Percentiles rank a stretch among this genome's conserved stretches.
Evolutionary conservation across 164 flowering plant genomes (phyloP).

Genomic region (Berberis vulgaris): DNA sequence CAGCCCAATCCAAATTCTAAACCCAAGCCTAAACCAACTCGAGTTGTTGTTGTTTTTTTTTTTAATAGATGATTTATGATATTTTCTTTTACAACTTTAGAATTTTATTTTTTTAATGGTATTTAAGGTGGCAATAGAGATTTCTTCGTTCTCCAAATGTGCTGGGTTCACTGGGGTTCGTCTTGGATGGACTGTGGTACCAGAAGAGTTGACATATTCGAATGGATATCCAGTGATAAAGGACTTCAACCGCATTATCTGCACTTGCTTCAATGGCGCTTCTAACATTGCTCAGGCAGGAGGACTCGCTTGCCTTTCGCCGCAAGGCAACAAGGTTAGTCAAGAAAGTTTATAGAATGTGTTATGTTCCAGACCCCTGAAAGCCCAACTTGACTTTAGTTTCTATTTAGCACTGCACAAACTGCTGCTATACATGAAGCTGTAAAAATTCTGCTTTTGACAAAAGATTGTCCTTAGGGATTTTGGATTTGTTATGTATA

Average conservation of each 20-base stretch:
- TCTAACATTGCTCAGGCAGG: conserved; percentile 67
- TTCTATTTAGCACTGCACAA: neutral
- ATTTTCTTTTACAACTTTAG: too few species aligned
- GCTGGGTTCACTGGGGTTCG: conserved; percentile 80
- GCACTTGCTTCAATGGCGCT: conserved; percentile 72
- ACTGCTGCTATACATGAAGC: neutral
- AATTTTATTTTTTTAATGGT: neutral
- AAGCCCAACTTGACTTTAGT: too few species aligned
- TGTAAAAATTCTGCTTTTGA: neutral
- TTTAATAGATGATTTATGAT: too few species aligned
- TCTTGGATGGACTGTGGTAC: conserved; percentile 78
- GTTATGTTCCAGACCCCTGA: too few species aligned
- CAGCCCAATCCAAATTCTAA: too few species aligned
- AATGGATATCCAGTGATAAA: conserved; percentile 57
- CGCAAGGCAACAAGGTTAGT: conserved; percentile 47
- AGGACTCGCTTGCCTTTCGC: conserved; percentile 66
- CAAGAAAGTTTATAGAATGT: neutral
- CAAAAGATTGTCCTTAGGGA: too few species aligned
- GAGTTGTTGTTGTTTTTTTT: too few species aligned
- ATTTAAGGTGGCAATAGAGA: conserved; percentile 61
- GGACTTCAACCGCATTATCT: conserved; percentile 52
- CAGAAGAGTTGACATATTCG: conserved; percentile 44
- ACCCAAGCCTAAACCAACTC: too few species aligned
- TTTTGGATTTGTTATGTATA: too few species aligned
- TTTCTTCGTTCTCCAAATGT: conserved; percentile 66